Conservation (phyloP, 371 early-diverging fungal species). For the Zychaea mexicana region DNA sequence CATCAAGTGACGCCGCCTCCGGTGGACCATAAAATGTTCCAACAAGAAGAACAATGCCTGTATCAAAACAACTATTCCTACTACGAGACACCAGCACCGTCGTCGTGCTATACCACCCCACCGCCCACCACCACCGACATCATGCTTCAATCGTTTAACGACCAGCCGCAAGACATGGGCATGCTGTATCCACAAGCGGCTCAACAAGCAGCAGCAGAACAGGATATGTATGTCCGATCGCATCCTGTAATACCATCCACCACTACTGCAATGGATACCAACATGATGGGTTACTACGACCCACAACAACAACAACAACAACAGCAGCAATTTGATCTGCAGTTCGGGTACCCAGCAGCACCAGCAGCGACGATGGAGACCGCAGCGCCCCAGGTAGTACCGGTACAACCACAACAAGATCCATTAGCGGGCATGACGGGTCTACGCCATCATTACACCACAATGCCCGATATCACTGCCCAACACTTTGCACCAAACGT, state of each 20-base stretch:
- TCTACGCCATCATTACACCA: conserved; percentile 36
- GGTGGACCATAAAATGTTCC: neutral
- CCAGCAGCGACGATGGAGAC: no score
- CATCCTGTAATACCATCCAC: conserved; percentile 6
- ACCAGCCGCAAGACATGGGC: conserved; percentile 3
- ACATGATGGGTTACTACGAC: conserved; percentile 2
- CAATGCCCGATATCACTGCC: conserved; percentile 28
- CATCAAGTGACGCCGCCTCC: neutral
- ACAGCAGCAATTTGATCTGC: neutral
- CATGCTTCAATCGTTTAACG: conserved; percentile 21
- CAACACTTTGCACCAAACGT: conserved; percentile 34
- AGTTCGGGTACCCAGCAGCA: neutral
- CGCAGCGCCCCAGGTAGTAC: neutral
- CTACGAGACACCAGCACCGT: neutral
- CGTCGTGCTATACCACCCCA: neutral
- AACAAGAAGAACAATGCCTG: neutral
- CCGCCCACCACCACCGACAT: neutral
- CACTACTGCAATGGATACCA: neutral
- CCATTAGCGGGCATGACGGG: conserved; percentile 19
- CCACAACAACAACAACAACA: neutral
- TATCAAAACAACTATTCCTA: neutral
- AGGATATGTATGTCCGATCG: conserved; percentile 27
- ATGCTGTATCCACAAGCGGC: conserved; percentile 15
- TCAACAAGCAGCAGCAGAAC: conserved; percentile 15
- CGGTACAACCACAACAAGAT: neutral